These are phyloP conservation scores for Syzygium aqueum DNA, from an alignment of 345 rosid genomes.

Conservation along the genomic window DNA sequence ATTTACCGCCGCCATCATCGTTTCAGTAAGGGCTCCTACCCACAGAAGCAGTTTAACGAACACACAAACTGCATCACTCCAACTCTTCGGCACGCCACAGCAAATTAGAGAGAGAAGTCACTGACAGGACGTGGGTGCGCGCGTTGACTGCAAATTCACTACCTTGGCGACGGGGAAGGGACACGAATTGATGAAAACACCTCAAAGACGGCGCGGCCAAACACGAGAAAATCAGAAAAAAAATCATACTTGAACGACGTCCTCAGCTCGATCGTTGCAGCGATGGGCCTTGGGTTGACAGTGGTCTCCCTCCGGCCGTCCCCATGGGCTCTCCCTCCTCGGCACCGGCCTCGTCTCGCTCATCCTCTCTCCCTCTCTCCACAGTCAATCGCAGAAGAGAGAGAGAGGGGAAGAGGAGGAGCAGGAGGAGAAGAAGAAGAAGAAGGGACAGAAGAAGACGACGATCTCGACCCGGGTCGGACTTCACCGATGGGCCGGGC, in stretches of 20 bases:
- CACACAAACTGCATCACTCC: neutral
- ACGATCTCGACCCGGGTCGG: neutral
- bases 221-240: neutral
- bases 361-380: slow-evolving; percentile 17
- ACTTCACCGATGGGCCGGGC: neutral
- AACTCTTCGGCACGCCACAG: neutral
- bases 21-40: neutral
- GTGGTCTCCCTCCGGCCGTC: slow-evolving; percentile 52
- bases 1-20: neutral
- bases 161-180: neutral
- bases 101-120: neutral
- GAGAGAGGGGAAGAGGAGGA: neutral
- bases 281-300: slow-evolving; percentile 90
- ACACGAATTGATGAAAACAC: neutral
- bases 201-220: neutral
- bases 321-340: slow-evolving; percentile 94
- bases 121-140: neutral
- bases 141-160: neutral
- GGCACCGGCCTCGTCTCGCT: slow-evolving; percentile 90
- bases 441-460: neutral
- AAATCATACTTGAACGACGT: slow-evolving; percentile 77
- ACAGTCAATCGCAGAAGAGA: neutral
- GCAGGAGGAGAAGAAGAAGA: too few relatives aligned
- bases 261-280: slow-evolving; percentile 94
- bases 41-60: neutral